Conservation (phyloP, 2,329 filamentous ascomycete species). For the Zalaria obscura region DNA sequence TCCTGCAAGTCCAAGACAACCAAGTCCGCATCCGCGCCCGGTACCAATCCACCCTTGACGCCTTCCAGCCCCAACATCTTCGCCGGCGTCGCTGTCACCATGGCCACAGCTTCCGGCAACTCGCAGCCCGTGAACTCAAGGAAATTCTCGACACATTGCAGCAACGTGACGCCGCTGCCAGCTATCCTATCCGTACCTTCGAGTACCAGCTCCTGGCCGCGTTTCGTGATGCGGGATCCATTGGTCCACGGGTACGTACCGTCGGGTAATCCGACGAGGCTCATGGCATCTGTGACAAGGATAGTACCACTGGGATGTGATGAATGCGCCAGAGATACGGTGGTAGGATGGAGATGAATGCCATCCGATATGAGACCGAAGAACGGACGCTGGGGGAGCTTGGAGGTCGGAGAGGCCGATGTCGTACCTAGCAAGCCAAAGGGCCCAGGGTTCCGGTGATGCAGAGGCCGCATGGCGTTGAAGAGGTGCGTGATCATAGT, state of each 20-base stretch:
- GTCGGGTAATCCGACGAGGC: constrained; percentile 69
- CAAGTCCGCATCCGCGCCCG: constrained; percentile 38
- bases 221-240: constrained; percentile 51
- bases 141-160: constrained; percentile 75
- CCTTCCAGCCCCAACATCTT: constrained; percentile 56
- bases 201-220: constrained; percentile 56
- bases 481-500: constrained; percentile 89
- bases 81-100: constrained; percentile 65
- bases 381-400: constrained; percentile 44
- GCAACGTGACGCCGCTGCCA: constrained; percentile 38
- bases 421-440: constrained; percentile 62
- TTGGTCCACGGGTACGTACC: constrained; percentile 82
- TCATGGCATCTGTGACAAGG: constrained; percentile 87
- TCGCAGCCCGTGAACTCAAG: constrained; percentile 56
- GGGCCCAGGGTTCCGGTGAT: constrained; percentile 82
- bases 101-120: constrained; percentile 53
- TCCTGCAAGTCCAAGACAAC: constrained; percentile 43
- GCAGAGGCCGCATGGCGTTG: constrained; percentile 83
- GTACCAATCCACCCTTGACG: constrained; percentile 45
- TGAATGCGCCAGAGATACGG: constrained; percentile 78
- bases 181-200: constrained; percentile 70
- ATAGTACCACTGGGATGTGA: constrained; percentile 75
- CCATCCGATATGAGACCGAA: constrained; percentile 87
- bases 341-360: constrained; percentile 77
- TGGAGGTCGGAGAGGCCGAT: constrained; percentile 25